Evolutionary conservation across 2,329 filamentous ascomycete genomes (phyloP).

Genomic region (Aurifilum marmelostoma): DNA sequence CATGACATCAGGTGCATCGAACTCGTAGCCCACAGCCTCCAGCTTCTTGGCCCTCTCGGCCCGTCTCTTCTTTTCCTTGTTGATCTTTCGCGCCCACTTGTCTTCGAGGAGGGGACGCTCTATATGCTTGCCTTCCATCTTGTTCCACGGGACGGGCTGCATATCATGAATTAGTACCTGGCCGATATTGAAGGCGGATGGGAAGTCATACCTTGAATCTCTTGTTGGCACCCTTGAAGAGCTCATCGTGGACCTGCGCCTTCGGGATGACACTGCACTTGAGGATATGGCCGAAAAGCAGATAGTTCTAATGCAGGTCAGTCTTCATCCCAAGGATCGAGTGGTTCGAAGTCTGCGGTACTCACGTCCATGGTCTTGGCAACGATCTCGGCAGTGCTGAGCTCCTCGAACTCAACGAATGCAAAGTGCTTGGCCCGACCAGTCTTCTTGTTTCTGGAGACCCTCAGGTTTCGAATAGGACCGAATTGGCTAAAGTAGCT

Average conservation of each 20-base stretch:
- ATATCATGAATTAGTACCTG: conserved; percentile 1
- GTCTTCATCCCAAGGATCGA: background rate
- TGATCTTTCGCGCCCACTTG: conserved; percentile 77
- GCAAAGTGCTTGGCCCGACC: conserved; percentile 92
- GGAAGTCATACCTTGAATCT: conserved; percentile 68
- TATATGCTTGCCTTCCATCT: conserved; percentile 77
- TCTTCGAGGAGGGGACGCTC: conserved; percentile 73
- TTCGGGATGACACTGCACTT: conserved; percentile 80
- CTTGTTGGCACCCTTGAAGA: conserved; percentile 89
- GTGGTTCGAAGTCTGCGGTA: background rate
- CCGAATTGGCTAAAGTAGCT: conserved; percentile 95
- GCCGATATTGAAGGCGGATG: too few relatives aligned
- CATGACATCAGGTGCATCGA: conserved; percentile 74
- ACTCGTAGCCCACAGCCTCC: conserved; percentile 82
- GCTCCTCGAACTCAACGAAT: conserved; percentile 87
- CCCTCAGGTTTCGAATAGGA: conserved; percentile 72
- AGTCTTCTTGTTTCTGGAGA: conserved; percentile 91
- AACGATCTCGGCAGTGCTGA: conserved; percentile 81
- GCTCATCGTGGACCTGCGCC: conserved; percentile 75
- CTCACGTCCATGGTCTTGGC: conserved; percentile 84
- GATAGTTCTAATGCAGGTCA: conserved; percentile 66
- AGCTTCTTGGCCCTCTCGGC: conserved; percentile 72
- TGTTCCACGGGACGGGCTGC: conserved; percentile 75
- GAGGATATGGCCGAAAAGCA: conserved; percentile 91
- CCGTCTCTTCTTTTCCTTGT: conserved; percentile 73